Evolutionary conservation across 2,329 filamentous ascomycete species (phyloP), one percentile per base, ranked within the genome.

Genomic region (Elsinoe necatrix): DNA sequence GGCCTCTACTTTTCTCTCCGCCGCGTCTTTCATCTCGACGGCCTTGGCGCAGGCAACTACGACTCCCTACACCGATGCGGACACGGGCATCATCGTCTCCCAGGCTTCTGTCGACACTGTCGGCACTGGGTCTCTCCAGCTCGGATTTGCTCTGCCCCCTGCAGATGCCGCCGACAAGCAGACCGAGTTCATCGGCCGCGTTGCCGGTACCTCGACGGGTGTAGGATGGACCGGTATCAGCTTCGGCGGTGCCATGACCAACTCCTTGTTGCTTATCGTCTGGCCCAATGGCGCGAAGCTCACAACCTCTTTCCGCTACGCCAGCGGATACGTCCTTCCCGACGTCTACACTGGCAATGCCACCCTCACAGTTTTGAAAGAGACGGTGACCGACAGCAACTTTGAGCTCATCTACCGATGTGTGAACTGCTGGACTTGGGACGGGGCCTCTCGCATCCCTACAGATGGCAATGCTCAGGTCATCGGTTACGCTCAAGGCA

Each of bases 321-420:
- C 48, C 2, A 75, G 73, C 52, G 82, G 81, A 48, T 87, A 86
- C 64, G 73, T 75, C 23, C 72, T 75, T 59, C 84, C 84, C 0
- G 73, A 74, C 0, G 63, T 78, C 34, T 86, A 87, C 67, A 74
- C 75, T 0, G 85, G 85, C 56, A 74, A 81, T 60, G 82, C 84
- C 7, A 81, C 75, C 31, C 66, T 87, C 21, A 83, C 80, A 0
- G 77, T 82, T 61, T 79, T 86, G 59, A 80, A 77, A 12, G 77
- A 78, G 12, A 76, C 71, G 23, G 72, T 85, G 57, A 84, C 78
- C 62, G 73, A 74, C 14, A 81, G 78, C 23, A 72, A 79, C 61
- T 87, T 80, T 67, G 78, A 78, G 45, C 65, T 86, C 48, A 76
- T 85, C n/a, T 87, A 85, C 71, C 77, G 81, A 47, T 87, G 84